Evolutionary conservation across 306 rosid species (phyloP), one percentile per base, ranked within the genome.

Genomic region (Macrotyloma uniflorum): DNA sequence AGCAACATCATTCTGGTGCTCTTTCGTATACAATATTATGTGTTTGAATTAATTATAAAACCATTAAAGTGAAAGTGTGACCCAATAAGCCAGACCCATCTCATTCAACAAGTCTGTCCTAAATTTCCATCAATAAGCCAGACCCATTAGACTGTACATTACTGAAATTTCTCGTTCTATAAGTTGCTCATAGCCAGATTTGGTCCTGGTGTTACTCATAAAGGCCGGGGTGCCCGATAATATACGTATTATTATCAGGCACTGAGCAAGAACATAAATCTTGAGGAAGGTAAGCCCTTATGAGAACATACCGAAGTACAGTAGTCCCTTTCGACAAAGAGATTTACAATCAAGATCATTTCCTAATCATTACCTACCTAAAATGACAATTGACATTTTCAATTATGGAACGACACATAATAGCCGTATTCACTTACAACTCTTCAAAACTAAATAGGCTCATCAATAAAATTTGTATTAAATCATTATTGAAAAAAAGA

Each of bases 151-250:
- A 50, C 8, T n/a, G 23, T 18, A 6, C n/a, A n/a, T n/a, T 50
- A n/a, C 57, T 2, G 3, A 18, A 23, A 50, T 50, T 18, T 50
- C 57, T 50, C 11, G 6, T 16, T 6, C 57, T 43, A 33, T 38
- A 74, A 83, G 70, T 70, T 62, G 32, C 74, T 79, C n/a, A n/a
- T 50, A 9, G 74, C 78, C 4, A 83, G 64, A 24, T 79, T 70
- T 38, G 30, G 55, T 12, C 68, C 74, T 20, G 80, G 78, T 28
- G 12, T 38, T 38, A 38, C 43, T 38, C 2, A n/a, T n/a, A n/a
- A n/a, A 38, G 13, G 3, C 43, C 13, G 3, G 43, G 43, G 43
- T 26, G n/a, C n/a, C n/a, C n/a, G n/a, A n/a, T n/a, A n/a, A n/a
- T n/a, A 26, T 26, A 26, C 28, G n/a, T n/a, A n/a, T n/a, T n/a